Evolutionary conservation across 2,329 filamentous ascomycete genomes (phyloP).

Genomic region (Escovopsis sp.): DNA sequence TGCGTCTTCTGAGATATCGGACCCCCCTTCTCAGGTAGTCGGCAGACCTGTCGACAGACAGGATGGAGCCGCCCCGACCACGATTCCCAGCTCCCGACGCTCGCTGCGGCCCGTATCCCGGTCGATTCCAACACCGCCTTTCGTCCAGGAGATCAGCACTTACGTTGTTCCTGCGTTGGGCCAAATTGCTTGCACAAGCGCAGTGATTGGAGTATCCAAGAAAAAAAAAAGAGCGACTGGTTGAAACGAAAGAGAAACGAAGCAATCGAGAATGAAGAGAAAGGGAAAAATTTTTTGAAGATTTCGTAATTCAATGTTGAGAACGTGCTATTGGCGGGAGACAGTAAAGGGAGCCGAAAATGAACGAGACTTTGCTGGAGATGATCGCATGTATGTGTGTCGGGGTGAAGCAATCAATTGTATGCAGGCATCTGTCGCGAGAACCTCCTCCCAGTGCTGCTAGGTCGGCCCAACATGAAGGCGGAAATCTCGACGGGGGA

Average conservation of each 20-base stretch:
- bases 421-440: conserved; percentile 19
- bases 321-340: neutral
- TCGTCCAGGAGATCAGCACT: conserved; percentile 3
- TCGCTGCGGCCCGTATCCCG: no score
- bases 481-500: conserved; percentile 4
- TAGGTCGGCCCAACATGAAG: conserved; percentile 14
- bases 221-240: conserved; percentile 30
- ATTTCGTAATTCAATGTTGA: conserved; percentile 9
- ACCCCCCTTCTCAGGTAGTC: no score
- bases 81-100: no score
- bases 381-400: conserved; percentile 2
- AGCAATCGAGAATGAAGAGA: no score
- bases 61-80: no score
- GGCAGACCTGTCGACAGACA: no score
- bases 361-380: no score
- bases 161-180: conserved; percentile 8
- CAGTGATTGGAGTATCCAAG: conserved; percentile 1
- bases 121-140: no score
- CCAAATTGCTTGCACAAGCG: conserved; percentile 5
- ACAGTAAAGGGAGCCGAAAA: no score
- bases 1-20: no score
- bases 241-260: conserved; percentile 5
- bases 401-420: conserved; percentile 14
- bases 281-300: conserved; percentile 14
- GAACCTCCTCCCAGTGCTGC: conserved; percentile 16